Conservation (phyloP, 78 protist genomes). For the Dictyostelium firmibasis region DNA sequence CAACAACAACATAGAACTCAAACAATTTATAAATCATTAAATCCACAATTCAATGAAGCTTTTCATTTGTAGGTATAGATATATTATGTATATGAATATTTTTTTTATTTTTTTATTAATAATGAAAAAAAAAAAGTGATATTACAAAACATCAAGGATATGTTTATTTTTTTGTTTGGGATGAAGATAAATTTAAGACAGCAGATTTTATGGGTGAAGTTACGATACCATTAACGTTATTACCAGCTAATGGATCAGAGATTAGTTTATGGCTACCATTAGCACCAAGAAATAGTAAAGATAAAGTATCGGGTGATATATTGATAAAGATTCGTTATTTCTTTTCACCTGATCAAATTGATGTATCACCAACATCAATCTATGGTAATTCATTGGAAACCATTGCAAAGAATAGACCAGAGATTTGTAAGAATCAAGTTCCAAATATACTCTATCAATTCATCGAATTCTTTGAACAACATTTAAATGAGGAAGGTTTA, state of each 20-base stretch:
- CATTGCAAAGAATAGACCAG: neutral
- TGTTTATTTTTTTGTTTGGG: slow-evolving; percentile 43
- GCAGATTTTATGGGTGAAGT: slow-evolving; percentile 51
- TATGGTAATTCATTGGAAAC: slow-evolving; percentile 30
- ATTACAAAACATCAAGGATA: slow-evolving; percentile 58
- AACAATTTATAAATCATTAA: slow-evolving; percentile 49
- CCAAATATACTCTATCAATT: slow-evolving; percentile 26
- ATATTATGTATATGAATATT: neutral
- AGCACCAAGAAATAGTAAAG: slow-evolving; percentile 24
- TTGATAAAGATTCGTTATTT: slow-evolving; percentile 10
- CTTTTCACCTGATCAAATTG: neutral
- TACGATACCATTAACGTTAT: neutral
- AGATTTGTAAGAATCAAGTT: slow-evolving; percentile 5
- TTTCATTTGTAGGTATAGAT: slow-evolving; percentile 2
- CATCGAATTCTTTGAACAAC: slow-evolving; percentile 31
- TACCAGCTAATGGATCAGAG: slow-evolving; percentile 30
- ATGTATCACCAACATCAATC: neutral
- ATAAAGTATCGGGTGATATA: slow-evolving; percentile 53
- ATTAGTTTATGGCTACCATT: slow-evolving; percentile 18
- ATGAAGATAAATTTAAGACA: slow-evolving; percentile 67
- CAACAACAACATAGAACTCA: slow-evolving; percentile 46
- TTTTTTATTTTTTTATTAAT: neutral
- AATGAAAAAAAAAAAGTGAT: neutral
- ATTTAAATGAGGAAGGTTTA: slow-evolving; percentile 39
- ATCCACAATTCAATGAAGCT: slow-evolving; percentile 36